Conservation (phyloP, 306 rosid species). For the Cicer cuneatum region DNA sequence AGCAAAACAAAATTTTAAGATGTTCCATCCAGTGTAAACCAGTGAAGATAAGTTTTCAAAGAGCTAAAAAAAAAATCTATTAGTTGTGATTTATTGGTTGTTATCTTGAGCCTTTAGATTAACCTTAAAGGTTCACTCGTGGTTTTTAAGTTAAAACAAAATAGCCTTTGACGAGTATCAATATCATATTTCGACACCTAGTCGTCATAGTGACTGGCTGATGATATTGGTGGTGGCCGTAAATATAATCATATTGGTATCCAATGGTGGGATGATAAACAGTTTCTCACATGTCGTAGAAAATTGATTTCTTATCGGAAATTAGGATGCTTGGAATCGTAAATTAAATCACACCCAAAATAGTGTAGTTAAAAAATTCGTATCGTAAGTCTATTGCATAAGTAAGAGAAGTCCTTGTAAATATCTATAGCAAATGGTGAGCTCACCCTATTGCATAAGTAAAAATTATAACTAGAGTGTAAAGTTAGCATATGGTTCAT, state of each 20-base stretch:
- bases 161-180: constrained; percentile 16
- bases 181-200: constrained; percentile 3
- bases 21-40: background rate
- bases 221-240: constrained; percentile 2
- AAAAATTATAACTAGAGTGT: background rate
- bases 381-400: background rate
- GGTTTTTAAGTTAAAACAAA: background rate
- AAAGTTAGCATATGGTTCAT: too few relatives aligned
- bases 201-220: constrained; percentile 4
- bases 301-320: constrained; percentile 5
- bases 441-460: constrained; percentile 7
- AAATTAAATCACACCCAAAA: background rate
- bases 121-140: constrained; percentile 5
- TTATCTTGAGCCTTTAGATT: constrained; percentile 4
- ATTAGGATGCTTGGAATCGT: constrained; percentile 7
- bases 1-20: constrained; percentile 2
- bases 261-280: background rate
- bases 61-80: background rate
- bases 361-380: background rate
- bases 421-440: constrained; percentile 1
- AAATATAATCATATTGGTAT: background rate
- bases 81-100: background rate
- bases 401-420: constrained; percentile 5
- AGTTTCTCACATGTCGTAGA: background rate
- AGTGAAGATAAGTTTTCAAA: constrained; percentile 20